These are phyloP conservation scores for Didymellaceae sp. DNA, from an alignment of 2,329 filamentous ascomycete species.

Conservation along the genomic window DNA sequence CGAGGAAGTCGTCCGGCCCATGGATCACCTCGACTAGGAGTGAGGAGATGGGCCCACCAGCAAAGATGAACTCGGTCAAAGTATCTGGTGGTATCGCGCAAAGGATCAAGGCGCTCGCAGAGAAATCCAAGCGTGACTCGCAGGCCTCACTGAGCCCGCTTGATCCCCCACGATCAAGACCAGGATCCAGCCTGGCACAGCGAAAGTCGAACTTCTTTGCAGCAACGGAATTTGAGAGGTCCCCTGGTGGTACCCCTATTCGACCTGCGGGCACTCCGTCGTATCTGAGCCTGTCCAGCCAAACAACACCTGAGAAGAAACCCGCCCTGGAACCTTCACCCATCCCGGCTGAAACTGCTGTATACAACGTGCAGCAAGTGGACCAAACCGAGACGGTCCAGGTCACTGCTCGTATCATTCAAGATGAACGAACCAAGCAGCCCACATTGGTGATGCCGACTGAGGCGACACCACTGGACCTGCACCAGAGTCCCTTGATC, in stretches of 20 bases:
- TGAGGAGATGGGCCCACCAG: slow-evolving; percentile 17
- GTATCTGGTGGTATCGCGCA: slow-evolving; percentile 91
- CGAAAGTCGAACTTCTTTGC: slow-evolving; percentile 50
- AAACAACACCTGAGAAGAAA: slow-evolving; percentile 39
- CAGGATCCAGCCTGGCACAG: slow-evolving; percentile 42
- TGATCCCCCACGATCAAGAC: slow-evolving; percentile 17
- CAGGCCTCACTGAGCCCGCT: slow-evolving; percentile 32
- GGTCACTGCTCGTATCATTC: slow-evolving; percentile 83
- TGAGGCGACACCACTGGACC: slow-evolving; percentile 61
- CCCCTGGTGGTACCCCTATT: slow-evolving; percentile 32
- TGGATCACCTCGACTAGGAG: slow-evolving; percentile 26
- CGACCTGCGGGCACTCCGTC: slow-evolving; percentile 41
- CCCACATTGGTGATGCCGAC: slow-evolving; percentile 44
- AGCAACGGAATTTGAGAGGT: slow-evolving; percentile 38
- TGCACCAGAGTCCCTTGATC: slow-evolving; percentile 64
- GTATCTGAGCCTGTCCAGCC: slow-evolving; percentile 33
- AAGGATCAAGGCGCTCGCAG: slow-evolving; percentile 91
- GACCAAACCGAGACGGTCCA: slow-evolving; percentile 77
- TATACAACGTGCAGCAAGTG: slow-evolving; percentile 50
- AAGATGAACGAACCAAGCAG: slow-evolving; percentile 59
- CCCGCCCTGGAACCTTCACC: slow-evolving; percentile 19
- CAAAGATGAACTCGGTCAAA: slow-evolving; percentile 72
- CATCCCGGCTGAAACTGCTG: slow-evolving; percentile 34
- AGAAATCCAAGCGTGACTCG: slow-evolving; percentile 65
- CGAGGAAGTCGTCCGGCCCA: slow-evolving; percentile 41